A percentile compares a stretch with the other conserved stretches of the same genome.
Conservation (phyloP, 2,329 filamentous ascomycete genomes). For the Colletotrichum agaves region DNA sequence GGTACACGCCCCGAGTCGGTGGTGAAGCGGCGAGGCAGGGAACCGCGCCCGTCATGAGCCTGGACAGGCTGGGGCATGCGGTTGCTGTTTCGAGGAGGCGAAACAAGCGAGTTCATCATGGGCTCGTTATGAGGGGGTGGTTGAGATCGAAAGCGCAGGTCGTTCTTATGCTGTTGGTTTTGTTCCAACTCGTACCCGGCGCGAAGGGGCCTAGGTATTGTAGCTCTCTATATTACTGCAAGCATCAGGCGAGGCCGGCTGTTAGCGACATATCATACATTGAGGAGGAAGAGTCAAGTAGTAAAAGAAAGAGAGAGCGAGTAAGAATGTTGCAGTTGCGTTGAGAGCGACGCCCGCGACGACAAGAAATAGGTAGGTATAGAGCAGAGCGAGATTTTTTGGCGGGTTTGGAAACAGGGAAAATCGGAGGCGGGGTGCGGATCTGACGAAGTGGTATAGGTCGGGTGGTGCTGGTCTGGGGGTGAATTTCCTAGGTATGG, state of each 20-base stretch:
- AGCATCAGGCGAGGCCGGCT: slow-evolving; percentile 35
- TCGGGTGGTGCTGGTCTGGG: slow-evolving; percentile 28
- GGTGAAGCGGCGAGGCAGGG: slow-evolving; percentile 91
- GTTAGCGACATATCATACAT: slow-evolving; percentile 30
- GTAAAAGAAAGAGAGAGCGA: not conserved
- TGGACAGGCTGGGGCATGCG: slow-evolving; percentile 67
- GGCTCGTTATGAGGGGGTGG: slow-evolving; percentile 82
- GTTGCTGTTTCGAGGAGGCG: slow-evolving; percentile 76
- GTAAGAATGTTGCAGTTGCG: not conserved
- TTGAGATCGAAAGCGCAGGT: slow-evolving; percentile 81
- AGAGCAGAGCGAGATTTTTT: slow-evolving; percentile 28
- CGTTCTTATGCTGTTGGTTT: slow-evolving; percentile 69
- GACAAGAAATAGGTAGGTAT: slow-evolving; percentile 32
- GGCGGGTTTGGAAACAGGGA: slow-evolving; percentile 29
- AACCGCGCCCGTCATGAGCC: slow-evolving; percentile 76
- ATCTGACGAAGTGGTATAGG: slow-evolving; percentile 22
- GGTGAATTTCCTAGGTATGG: slow-evolving; percentile 15
- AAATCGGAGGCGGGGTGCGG: slow-evolving; percentile 35
- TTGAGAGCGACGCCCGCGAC: slow-evolving; percentile 11
- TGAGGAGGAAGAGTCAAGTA: not conserved
- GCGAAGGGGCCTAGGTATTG: slow-evolving; percentile 43
- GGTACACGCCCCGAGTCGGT: slow-evolving; percentile 88
- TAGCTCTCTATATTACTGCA: slow-evolving; percentile 51
- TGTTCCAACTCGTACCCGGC: slow-evolving; percentile 56
- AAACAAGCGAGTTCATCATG: slow-evolving; percentile 78